phyloP scores from a whole-genome alignment of 2,329 filamentous ascomycete genomes.

The Fusarium pilosicola region DNA sequence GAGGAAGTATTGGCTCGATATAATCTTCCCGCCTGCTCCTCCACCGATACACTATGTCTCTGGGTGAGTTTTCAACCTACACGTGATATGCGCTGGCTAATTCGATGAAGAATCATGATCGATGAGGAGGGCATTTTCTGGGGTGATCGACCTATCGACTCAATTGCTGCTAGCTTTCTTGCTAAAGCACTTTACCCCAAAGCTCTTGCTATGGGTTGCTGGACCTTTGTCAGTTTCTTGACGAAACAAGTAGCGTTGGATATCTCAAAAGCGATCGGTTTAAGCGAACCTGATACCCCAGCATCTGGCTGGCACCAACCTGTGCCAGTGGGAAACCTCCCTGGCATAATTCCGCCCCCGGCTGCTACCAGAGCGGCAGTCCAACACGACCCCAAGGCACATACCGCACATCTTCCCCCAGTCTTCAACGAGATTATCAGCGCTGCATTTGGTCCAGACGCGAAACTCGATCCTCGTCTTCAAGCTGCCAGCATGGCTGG shows the following conservation, averaged over 20 bases:
- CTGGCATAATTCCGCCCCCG: constrained; percentile 36
- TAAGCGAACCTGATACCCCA: constrained; percentile 43
- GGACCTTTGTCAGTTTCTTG: constrained; percentile 62
- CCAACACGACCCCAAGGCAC: constrained; percentile 39
- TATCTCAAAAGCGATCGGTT: constrained; percentile 58
- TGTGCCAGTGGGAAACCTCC: constrained; percentile 39
- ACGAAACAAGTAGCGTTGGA: constrained; percentile 56
- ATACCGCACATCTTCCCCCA: constrained; percentile 38
- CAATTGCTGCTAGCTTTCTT: constrained; percentile 56
- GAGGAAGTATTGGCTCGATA: constrained; percentile 67
- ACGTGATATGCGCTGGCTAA: constrained; percentile 32
- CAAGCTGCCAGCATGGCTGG: constrained; percentile 49
- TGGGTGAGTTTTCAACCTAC: constrained; percentile 59
- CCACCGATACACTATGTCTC: constrained; percentile 68
- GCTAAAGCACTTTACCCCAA: constrained; percentile 64
- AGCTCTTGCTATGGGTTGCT: constrained; percentile 60
- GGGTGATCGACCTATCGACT: constrained; percentile 60
- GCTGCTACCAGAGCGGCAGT: constrained; percentile 39
- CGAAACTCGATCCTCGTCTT: constrained; percentile 50
- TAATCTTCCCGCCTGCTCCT: constrained; percentile 67
- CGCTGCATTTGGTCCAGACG: constrained; percentile 42
- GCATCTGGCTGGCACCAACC: constrained; percentile 47
- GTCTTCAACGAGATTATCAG: constrained; percentile 41
- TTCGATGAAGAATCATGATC: constrained; percentile 57
- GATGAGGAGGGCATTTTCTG: constrained; percentile 60